Base-by-base conservation (phyloP, 1,284 basidiomycete genomes). In the Apiotrichum akiyoshidainum region DNA sequence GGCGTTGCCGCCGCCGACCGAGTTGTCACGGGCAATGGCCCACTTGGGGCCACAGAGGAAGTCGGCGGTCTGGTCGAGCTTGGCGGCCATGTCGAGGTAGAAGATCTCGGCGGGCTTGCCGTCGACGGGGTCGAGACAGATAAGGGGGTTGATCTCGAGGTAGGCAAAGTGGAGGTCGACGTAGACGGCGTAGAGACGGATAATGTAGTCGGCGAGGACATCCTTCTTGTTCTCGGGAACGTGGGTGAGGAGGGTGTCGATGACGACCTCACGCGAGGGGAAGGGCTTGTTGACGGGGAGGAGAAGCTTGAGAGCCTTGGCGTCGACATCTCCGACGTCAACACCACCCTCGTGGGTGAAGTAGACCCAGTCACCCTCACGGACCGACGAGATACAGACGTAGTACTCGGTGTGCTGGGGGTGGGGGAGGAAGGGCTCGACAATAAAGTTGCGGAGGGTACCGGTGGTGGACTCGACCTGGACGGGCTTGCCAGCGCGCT, bases 341-440 rank as follows among this genome's bases (percentile, higher is more conserved):
- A 99, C 93, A 84, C 96, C 95, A 71, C 95, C 96, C 78, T 97
- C 93, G 79, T 97, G 94, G 50, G 95, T 97, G 85, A 99, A 99
- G 75, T 98, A 89, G 77, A 99, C 96, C 64, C 88, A 86, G 78
- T 99, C 95, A 62, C 92, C 93, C 76, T 97, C 90, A 69, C 95
- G 90, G 26, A 86, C 86, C 37, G 95, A 98, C 81, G 89, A 97
- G 81, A 99, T 91, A 81, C 95, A 99, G 74, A 99, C 90, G 80
- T 98, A 99, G 82, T 92, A 98, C 78, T 99, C 95, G 68, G 91
- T 90, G 77, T 94, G 83, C 61, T 90, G 86, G 5, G 90, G 87
- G 78, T 99, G 95, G 54, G 95, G 95, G 60, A 95, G 84, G 87
- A 99, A 97, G 39, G 95, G 95, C 81, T 99, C 95, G 67, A 98